phyloP scores from a whole-genome alignment of 2,329 filamentous ascomycete species.

The Colletotrichum tamarilloi region DNA sequence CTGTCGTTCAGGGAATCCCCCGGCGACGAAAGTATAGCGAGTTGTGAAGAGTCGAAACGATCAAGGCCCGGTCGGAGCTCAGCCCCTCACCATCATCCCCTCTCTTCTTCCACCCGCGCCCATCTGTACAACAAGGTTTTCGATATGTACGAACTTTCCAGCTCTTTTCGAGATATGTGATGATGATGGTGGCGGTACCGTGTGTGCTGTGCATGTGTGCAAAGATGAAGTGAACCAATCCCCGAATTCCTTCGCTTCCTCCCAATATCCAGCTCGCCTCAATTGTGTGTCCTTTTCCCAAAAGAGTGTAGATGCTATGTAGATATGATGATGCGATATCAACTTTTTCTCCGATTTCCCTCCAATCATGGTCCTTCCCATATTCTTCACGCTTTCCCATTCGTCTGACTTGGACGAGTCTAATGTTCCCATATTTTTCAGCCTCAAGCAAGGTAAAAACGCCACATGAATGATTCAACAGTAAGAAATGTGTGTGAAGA shows the following conservation, averaged over 20 bases:
- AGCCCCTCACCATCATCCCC: not conserved
- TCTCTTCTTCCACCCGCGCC: not conserved
- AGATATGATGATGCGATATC: not conserved
- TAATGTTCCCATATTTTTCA: slow-evolving; percentile 21
- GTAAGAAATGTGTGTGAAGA: slow-evolving; percentile 5
- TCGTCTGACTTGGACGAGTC: slow-evolving; percentile 27
- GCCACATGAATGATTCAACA: slow-evolving; percentile 29
- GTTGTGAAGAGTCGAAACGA: slow-evolving; percentile 20
- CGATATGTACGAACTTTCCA: slow-evolving; percentile 26
- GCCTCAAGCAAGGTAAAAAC: slow-evolving; percentile 21
- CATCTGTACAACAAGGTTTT: slow-evolving; percentile 15
- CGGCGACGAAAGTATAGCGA: not conserved
- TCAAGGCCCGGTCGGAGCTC: slow-evolving; percentile 2
- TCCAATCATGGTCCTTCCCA: slow-evolving; percentile 11
- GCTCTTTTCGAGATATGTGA: slow-evolving; percentile 8
- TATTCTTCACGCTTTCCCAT: slow-evolving; percentile 8
- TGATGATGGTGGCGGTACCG: slow-evolving; percentile 7
- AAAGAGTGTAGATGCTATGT: not conserved
- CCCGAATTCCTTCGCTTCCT: not conserved
- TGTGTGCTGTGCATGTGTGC: slow-evolving; percentile 1
- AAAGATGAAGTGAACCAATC: not conserved
- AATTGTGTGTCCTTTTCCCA: not conserved
- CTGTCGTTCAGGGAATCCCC: not conserved
- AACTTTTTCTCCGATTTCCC: slow-evolving; percentile 9
- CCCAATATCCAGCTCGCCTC: not conserved